Evolutionary conservation across 352 stramenopile genomes (phyloP), one percentile per base, ranked within the genome.

Genomic region (Phytophthora syringae): DNA sequence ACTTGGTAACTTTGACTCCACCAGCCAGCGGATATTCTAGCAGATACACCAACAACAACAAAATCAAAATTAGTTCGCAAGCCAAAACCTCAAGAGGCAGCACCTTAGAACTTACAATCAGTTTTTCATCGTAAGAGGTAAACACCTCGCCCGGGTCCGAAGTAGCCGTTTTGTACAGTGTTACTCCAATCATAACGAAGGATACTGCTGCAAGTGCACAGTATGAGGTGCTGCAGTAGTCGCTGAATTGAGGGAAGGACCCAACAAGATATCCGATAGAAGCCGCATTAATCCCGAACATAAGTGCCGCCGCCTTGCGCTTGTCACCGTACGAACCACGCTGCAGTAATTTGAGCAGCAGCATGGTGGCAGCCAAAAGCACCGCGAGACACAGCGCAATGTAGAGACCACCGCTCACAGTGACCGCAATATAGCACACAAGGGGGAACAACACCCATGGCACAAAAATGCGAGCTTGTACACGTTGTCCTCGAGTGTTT

Each of bases 401-500:
- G 20, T 54, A 60, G 12, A 65, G 18, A 9, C 66, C 32, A 5
- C 82, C 83, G 24, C 79, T 22, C 16, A 74, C 74, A 5, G 58
- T 69, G 22, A 57, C 22, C 1, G 91, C 20, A 36, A 90, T 75
- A 42, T 73, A 84, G 32, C 59, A 77, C 39, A 60, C 61, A 0
- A 77, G 40, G 15, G 79, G 82, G n/a, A 94, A 62, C 9, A 89
- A 69, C 7, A 83, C 3, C 83, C 86, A 94, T 34, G 86, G 86
- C 40, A 91, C 76, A 20, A 91, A 73, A 94, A 94, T 16, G 82
- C 74, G 12, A 89, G 70, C 65, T 92, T 91, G 64, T 86, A 89
- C 24, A 91, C 45, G 22, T 92, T 84, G 61, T 75, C 60, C 49
- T 90, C 78, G 16, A 92, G 74, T 25, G 72, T 80, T 58, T 68